Conservation (phyloP, 495 filamentous ascomycete species). For the Xylaria scruposa region DNA sequence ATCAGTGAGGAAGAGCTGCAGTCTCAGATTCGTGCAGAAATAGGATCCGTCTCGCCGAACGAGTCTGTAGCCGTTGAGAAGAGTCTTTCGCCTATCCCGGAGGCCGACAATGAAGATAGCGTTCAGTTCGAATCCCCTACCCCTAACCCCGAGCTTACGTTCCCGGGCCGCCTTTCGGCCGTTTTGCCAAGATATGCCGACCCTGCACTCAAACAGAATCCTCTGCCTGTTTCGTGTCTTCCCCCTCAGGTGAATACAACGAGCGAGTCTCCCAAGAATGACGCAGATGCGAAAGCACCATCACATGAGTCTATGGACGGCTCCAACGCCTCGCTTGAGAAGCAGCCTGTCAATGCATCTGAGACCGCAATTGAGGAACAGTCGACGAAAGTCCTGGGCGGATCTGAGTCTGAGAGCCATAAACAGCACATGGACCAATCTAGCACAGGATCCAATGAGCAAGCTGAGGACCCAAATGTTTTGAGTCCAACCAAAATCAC, state of each 20-base stretch:
- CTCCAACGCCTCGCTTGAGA: background rate
- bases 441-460: background rate
- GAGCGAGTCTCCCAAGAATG: background rate
- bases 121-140: constrained; percentile 39
- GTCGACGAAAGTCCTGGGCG: background rate
- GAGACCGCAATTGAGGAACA: constrained; percentile 23
- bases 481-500: constrained; percentile 35
- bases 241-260: background rate
- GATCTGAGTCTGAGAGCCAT: background rate
- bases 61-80: constrained; percentile 21
- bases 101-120: constrained; percentile 29
- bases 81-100: constrained; percentile 2
- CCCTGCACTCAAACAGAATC: constrained; percentile 44
- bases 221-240: constrained; percentile 28
- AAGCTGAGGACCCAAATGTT: constrained; percentile 20
- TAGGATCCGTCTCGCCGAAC: constrained; percentile 10
- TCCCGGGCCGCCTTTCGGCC: constrained; percentile 59
- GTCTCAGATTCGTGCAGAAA: constrained; percentile 22
- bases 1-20: constrained; percentile 23
- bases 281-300: background rate
- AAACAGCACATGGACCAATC: background rate
- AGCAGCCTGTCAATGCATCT: background rate
- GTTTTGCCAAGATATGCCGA: constrained; percentile 58
- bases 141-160: constrained; percentile 43
- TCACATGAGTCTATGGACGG: background rate